These are phyloP conservation scores for Botrytis aclada DNA, from an alignment of 2,329 filamentous ascomycete species.

Conservation along the genomic window DNA sequence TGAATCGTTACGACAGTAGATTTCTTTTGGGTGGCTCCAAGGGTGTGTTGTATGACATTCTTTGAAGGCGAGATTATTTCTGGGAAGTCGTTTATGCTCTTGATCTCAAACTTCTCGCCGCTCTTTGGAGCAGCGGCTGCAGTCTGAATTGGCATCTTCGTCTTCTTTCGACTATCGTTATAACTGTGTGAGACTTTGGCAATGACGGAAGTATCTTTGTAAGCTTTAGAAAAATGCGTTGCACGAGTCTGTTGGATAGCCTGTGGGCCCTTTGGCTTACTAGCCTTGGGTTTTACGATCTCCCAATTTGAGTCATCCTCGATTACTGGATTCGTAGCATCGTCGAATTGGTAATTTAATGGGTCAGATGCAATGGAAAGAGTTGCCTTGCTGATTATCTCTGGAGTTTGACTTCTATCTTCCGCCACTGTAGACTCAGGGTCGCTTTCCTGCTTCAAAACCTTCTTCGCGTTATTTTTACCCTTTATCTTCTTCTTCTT, in stretches of 20 bases:
- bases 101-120: not conserved
- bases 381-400: not conserved
- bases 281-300: constrained; percentile 2
- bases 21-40: too few species aligned
- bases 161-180: not conserved
- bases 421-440: not conserved
- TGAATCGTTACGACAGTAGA: not conserved
- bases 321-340: not conserved
- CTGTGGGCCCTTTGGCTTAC: not conserved
- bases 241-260: not conserved
- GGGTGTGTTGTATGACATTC: not conserved
- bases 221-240: not conserved
- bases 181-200: too few species aligned
- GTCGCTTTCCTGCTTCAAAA: not conserved
- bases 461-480: not conserved
- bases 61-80: not conserved
- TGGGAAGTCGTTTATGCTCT: not conserved
- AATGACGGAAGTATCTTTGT: not conserved
- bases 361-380: constrained; percentile 11
- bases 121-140: not conserved
- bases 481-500: constrained; percentile 10
- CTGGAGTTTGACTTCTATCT: not conserved
- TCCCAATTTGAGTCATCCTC: constrained; percentile 6
- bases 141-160: not conserved
- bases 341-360: constrained; percentile 10